Conservation (phyloP, 1,284 basidiomycete species). For the Somion occarium region DNA sequence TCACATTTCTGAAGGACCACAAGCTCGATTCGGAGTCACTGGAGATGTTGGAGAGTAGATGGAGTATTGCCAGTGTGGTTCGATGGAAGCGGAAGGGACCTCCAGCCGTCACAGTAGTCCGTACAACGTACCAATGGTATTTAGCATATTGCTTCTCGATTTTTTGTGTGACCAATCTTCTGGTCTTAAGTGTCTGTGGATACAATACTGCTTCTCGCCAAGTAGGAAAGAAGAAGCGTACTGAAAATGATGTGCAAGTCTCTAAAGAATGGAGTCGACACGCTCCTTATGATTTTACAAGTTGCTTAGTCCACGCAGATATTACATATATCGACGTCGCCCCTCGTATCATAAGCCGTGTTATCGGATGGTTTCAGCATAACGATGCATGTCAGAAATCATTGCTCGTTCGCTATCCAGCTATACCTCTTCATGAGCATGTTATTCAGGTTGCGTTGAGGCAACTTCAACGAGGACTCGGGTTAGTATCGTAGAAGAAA, state of each 20-base stretch:
- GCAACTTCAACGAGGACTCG: slow-evolving; percentile 1
- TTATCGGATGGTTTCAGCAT: slow-evolving; percentile 11
- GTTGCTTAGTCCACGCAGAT: slow-evolving; percentile 12
- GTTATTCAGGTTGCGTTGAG: slow-evolving; percentile 7
- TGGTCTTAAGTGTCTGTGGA: slow-evolving; percentile 5
- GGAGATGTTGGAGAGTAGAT: slow-evolving; percentile 8
- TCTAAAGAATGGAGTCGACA: slow-evolving; percentile 4
- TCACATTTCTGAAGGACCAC: not conserved
- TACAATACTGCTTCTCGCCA: slow-evolving; percentile 10
- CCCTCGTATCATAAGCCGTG: not conserved
- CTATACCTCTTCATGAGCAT: slow-evolving; percentile 8
- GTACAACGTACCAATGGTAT: slow-evolving; percentile 11
- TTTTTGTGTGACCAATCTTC: not conserved
- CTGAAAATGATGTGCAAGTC: not conserved
- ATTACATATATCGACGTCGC: slow-evolving; percentile 2
- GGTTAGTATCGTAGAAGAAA: not conserved
- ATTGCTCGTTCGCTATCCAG: slow-evolving; percentile 1
- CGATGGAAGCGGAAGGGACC: slow-evolving; percentile 5
- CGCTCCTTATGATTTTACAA: slow-evolving; percentile 9
- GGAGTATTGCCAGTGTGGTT: slow-evolving; percentile 1
- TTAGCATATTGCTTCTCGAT: not conserved
- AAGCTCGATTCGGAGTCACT: slow-evolving; percentile 1
- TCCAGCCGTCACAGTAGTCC: not conserved
- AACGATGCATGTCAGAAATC: slow-evolving; percentile 8
- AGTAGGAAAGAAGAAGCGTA: slow-evolving; percentile 2